Base-by-base conservation (phyloP, 148 eudicot species). In the Camellia lanceoleosa region DNA sequence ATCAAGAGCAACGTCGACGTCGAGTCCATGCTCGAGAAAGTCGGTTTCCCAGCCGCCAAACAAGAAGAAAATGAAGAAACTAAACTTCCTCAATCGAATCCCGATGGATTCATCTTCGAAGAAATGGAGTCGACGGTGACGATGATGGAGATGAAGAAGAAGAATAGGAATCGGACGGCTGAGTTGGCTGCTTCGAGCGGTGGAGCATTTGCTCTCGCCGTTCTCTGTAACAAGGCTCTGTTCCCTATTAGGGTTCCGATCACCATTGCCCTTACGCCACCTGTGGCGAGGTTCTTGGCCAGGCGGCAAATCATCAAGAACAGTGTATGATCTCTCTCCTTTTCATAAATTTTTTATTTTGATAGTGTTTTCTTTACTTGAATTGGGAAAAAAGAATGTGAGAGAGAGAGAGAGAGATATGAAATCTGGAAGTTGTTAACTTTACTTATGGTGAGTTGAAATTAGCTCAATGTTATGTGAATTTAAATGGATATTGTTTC, bases 1-100 rank as follows among this genome's bases (percentile, higher is more conserved):
- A 86, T 94, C 23, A 92, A 87, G 49, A 94, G 84, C 93, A 94
- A 94, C 86, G 95, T 92, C 64, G 98, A 94, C 79, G 97, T 94
- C 41, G 97, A 94, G 73, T 80, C 97, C 2, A 70, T 91, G 82
- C 87, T 94, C 63, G 83, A 89, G 30, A 92, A 88, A 46, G 84
- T 94, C 9, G 97, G 81, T 20, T 80, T 77, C 14, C 60, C 72
- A 52, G 30, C 49, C 15, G 74, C 61, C 11, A 72, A 82, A 7
- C 70, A 76, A 5, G 79, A 76, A 49, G 49, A 62, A 73, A n/a
- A 30, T 3, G 0, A 73, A 18, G 2, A 23, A 41, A 18, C 11
- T 30, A 11, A 78, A 14, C 68, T 61, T 23, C 83, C 83, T 7
- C 61, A 68, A 18, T 15, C 70, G 38, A 73, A 69, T 67, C 60